These are phyloP conservation scores for Huntiella savannae DNA, from an alignment of 2,329 filamentous ascomycete species.

Conservation along the genomic window DNA sequence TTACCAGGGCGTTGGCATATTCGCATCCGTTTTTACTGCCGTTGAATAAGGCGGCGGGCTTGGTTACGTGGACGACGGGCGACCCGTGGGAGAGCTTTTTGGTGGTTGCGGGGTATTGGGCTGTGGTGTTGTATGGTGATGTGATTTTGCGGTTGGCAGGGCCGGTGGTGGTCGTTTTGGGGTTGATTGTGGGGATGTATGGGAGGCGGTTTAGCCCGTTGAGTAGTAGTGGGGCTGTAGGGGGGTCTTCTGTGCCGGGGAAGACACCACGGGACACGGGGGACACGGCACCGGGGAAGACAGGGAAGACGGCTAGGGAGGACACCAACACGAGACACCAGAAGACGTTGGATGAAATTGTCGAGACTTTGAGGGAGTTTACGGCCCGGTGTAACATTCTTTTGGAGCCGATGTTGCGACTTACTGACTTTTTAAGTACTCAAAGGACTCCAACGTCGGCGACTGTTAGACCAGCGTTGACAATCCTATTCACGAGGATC, in stretches of 20 bases:
- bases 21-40: conserved; percentile 87
- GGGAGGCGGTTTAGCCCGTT: conserved; percentile 73
- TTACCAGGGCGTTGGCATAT: conserved; percentile 85
- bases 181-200: conserved; percentile 83
- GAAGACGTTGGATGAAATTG: conserved; percentile 92
- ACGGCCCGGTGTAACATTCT: conserved; percentile 84
- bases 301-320: conserved; percentile 25
- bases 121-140: conserved; percentile 68
- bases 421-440: conserved; percentile 86
- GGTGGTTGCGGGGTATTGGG: conserved; percentile 72
- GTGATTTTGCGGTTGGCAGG: conserved; percentile 62
- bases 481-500: conserved; percentile 73
- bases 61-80: conserved; percentile 83
- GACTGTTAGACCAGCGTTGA: conserved; percentile 76
- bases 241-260: conserved; percentile 16
- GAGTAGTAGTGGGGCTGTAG: conserved; percentile 58
- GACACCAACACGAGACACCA: conserved; percentile 54
- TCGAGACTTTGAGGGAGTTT: conserved; percentile 79
- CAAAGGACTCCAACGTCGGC: conserved; percentile 80
- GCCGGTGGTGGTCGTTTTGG: conserved; percentile 60
- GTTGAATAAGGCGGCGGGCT: conserved; percentile 64
- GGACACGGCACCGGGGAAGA: conserved; percentile 15
- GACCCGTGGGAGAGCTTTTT: conserved; percentile 97
- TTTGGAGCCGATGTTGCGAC: conserved; percentile 66
- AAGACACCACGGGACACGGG: neutral